Base-by-base conservation (phyloP, 352 stramenopile species). In the Pythium periplocum region DNA sequence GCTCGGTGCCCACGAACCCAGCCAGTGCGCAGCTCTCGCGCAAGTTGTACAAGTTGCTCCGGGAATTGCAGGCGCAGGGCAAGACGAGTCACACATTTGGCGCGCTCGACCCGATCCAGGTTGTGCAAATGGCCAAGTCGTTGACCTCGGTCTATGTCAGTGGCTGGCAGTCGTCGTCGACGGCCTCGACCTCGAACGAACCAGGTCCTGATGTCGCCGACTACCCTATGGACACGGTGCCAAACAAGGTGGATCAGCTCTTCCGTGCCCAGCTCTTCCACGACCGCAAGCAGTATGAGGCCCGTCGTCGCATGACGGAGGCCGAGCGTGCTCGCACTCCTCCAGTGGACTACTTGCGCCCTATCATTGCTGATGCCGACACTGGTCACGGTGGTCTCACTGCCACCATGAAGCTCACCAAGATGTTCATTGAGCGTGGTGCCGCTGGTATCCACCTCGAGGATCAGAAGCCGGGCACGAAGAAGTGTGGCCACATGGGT, bases 401-500 rank as follows among this genome's bases (percentile, higher is more conserved):
- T 10, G 96, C 96, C 6, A 93, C 98, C 39, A 99, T 99, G 96
- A 99, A 99, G 75, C 69, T 99, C 31, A 98, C 93, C 39, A 98
- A 99, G 77, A 95, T 99, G 69, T 98, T 99, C 71, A 93, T 99
- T 51, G 96, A 99, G 67, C 90, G 92, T 51, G 97, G 97, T 17
- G 97, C 96, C n/a, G 88, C 96, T 4, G 96, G 95, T 51, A 96
- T 99, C 53, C 97, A 99, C 81, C 92, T 99, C 51, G 97, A 99
- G 73, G 97, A 99, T 78, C 97, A 99, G 78, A 98, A 98, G 71
- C 93, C 96, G 4, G 96, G 96, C 61, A 99, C 95, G 1, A 99
- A 99, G 76, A 99, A 99, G 74, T 99, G 97, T 68, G 97, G 97
- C 40, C 97, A 99, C 79, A 98, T 99, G 95, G 95, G 96, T 34